Percentiles rank a stretch among this genome's conserved stretches.
These are phyloP conservation scores for Pestalotiopsis sp. DNA, from an alignment of 2,329 filamentous ascomycete genomes.

Conservation along the genomic window DNA sequence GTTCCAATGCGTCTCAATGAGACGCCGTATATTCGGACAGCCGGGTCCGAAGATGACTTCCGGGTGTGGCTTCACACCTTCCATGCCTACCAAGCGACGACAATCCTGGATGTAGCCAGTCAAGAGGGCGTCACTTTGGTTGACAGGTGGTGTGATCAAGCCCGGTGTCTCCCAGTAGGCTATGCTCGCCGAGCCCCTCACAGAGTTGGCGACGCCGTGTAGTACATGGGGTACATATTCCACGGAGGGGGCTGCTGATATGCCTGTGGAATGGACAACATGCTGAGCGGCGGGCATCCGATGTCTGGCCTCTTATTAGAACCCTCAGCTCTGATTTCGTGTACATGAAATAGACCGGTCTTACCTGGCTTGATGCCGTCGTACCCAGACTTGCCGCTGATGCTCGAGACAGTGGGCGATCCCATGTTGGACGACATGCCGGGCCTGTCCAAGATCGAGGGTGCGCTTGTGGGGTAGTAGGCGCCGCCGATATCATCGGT, in stretches of 20 bases:
- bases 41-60: conserved; percentile 34
- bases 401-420: conserved; percentile 33
- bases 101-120: conserved; percentile 38
- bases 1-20: conserved; percentile 28
- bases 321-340: conserved; percentile 21
- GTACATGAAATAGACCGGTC: conserved; percentile 14
- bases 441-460: conserved; percentile 42
- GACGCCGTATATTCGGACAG: conserved; percentile 35
- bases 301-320: conserved; percentile 32
- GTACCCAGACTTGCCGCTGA: conserved; percentile 35
- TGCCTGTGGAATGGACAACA: conserved; percentile 32
- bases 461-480: conserved; percentile 54
- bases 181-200: conserved; percentile 7
- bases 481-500: conserved; percentile 48
- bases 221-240: conserved; percentile 38
- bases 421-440: conserved; percentile 29
- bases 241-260: conserved; percentile 35
- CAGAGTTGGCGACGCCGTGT: conserved; percentile 30
- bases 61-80: conserved; percentile 21
- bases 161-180: conserved; percentile 36
- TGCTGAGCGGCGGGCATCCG: conserved; percentile 32
- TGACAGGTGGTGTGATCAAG: conserved; percentile 30
- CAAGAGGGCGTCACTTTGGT: conserved; percentile 37
- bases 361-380: conserved; percentile 37
- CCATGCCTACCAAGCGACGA: conserved; percentile 32